Percentiles rank a stretch among this genome's conserved stretches.
Conservation (phyloP, 1,139 yeast genomes). For the Sugiyamaella grinbergsii region DNA sequence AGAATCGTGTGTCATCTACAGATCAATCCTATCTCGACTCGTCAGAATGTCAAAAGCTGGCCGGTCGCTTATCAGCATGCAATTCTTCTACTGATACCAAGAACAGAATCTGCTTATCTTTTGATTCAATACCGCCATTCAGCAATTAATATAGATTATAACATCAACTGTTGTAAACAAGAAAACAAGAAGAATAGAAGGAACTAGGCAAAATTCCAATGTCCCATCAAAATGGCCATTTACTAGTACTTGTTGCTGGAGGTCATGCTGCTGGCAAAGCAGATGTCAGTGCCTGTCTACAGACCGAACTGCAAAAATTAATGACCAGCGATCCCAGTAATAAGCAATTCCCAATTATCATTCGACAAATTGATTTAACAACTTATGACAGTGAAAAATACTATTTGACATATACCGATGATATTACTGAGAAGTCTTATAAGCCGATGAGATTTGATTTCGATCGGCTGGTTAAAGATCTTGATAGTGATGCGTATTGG, state of each 20-base stretch:
- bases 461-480: constrained; percentile 21
- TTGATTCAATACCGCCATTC: neutral
- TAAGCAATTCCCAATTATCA: constrained; percentile 19
- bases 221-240: constrained; percentile 23
- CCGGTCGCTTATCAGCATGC: constrained; percentile 1
- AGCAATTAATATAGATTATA: too few species aligned
- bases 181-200: too few species aligned
- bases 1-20: too few species aligned
- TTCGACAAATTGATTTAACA: constrained; percentile 16
- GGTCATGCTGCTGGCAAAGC: constrained; percentile 73
- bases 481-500: constrained; percentile 10
- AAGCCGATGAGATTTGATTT: constrained; percentile 47
- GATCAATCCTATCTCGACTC: too few species aligned
- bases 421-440: constrained; percentile 9
- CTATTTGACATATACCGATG: constrained; percentile 1
- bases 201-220: too few species aligned
- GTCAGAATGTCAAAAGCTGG: neutral
- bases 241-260: constrained; percentile 65
- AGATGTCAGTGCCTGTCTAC: constrained; percentile 37
- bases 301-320: constrained; percentile 23
- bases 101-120: neutral
- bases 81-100: neutral
- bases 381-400: constrained; percentile 6
- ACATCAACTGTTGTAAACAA: too few species aligned
- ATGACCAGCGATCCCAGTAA: constrained; percentile 19